A percentile compares a stretch with the other conserved stretches of the same genome.
These are phyloP conservation scores for Laguncularia racemosa DNA, from an alignment of 345 rosid genomes.

Conservation along the genomic window DNA sequence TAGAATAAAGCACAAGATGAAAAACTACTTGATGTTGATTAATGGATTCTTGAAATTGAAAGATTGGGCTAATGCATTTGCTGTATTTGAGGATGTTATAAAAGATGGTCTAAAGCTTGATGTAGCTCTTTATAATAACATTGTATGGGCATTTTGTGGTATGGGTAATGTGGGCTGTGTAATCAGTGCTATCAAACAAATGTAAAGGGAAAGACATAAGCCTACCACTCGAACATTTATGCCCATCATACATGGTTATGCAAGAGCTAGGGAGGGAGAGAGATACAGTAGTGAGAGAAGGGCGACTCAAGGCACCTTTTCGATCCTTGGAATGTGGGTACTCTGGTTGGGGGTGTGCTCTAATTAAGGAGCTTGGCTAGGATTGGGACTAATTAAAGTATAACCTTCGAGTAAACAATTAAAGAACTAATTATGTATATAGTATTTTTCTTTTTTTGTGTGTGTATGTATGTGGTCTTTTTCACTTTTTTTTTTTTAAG, in stretches of 20 bases:
- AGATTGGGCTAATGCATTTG: constrained; percentile 94
- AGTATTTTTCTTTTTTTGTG: too few species aligned
- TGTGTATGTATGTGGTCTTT: too few species aligned
- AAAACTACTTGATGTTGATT: constrained; percentile 93
- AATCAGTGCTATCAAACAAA: constrained; percentile 64
- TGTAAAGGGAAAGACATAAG: constrained; percentile 75
- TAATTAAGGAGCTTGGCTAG: too few species aligned
- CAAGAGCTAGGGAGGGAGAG: constrained; percentile 76
- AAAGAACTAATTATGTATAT: too few species aligned
- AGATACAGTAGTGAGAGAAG: too few species aligned
- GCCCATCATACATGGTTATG: constrained; percentile 90
- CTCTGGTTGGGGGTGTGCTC: too few species aligned
- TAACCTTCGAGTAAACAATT: too few species aligned
- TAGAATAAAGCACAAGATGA: constrained; percentile 80
- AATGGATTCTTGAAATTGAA: constrained; percentile 83
- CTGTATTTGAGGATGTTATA: constrained; percentile 76
- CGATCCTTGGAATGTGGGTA: too few species aligned
- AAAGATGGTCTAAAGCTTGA: constrained; percentile 79
- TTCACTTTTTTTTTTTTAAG: too few species aligned
- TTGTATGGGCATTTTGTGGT: constrained; percentile 81
- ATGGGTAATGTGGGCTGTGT: constrained; percentile 98
- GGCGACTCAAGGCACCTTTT: too few species aligned
- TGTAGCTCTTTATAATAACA: constrained; percentile 78
- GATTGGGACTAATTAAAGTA: too few species aligned
- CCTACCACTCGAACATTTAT: constrained; percentile 80